Evolutionary conservation across 2,329 filamentous ascomycete species (phyloP).

Genomic region (Macrophomina tecta): DNA sequence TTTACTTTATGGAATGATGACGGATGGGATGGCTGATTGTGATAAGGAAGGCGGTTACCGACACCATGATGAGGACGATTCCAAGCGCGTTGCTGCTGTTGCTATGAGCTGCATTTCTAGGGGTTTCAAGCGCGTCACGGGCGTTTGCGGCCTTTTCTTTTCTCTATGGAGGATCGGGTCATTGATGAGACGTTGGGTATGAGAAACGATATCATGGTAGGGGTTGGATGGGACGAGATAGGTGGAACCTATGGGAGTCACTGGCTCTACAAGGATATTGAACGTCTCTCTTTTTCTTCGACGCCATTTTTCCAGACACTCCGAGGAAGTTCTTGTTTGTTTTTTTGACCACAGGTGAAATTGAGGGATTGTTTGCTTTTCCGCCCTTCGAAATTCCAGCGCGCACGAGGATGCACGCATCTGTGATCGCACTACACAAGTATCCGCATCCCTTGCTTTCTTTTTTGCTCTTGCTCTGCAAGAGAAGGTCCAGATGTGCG

Average conservation of each 20-base stretch:
- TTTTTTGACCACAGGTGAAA: too few relatives aligned
- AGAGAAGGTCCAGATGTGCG: too few relatives aligned
- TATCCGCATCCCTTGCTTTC: too few relatives aligned
- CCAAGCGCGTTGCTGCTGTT: constrained; percentile 28
- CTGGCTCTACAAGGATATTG: neutral
- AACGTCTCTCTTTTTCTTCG: too few relatives aligned
- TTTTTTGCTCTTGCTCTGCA: too few relatives aligned
- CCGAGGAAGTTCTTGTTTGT: too few relatives aligned
- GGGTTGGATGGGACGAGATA: neutral
- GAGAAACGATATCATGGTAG: neutral
- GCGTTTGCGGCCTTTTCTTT: neutral
- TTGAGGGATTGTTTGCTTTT: too few relatives aligned
- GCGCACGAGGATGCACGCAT: too few relatives aligned
- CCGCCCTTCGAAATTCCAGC: too few relatives aligned
- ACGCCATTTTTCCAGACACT: too few relatives aligned
- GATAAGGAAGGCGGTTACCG: constrained; percentile 26
- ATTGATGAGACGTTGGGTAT: neutral
- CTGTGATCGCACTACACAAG: too few relatives aligned
- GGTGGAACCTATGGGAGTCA: too few relatives aligned
- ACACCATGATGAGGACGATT: constrained; percentile 34
- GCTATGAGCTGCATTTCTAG: neutral
- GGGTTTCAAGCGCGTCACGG: neutral
- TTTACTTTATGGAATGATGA: neutral
- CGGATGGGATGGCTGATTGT: neutral
- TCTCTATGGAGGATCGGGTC: neutral